Conservation (phyloP, 495 filamentous ascomycete species). For the Penicillium nucicola region DNA sequence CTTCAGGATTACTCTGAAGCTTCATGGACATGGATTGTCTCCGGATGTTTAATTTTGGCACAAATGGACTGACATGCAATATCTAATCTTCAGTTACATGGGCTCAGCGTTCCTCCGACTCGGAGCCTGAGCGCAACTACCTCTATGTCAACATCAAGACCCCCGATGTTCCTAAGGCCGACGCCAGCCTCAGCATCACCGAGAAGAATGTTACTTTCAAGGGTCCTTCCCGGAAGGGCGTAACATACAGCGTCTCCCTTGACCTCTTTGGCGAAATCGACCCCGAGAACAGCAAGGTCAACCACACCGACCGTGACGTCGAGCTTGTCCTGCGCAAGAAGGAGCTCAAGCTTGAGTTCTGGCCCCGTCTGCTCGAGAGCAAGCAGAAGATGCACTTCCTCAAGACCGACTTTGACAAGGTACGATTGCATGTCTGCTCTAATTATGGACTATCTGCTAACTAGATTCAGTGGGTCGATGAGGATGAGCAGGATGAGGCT, state of each 20-base stretch:
- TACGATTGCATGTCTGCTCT: conserved; percentile 27
- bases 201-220: conserved; percentile 74
- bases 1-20: neutral
- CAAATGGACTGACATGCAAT: conserved; percentile 16
- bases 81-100: conserved; percentile 68
- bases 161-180: conserved; percentile 67
- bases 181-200: conserved; percentile 76
- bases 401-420: conserved; percentile 99
- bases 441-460: conserved; percentile 16
- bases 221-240: conserved; percentile 77
- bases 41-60: neutral
- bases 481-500: conserved; percentile 94
- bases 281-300: conserved; percentile 68
- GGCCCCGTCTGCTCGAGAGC: conserved; percentile 91
- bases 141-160: conserved; percentile 88
- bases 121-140: conserved; percentile 82
- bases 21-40: too few relatives aligned
- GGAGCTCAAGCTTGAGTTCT: conserved; percentile 85
- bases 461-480: conserved; percentile 81
- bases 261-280: conserved; percentile 93
- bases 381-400: conserved; percentile 88
- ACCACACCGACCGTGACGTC: conserved; percentile 80
- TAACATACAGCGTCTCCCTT: conserved; percentile 80
- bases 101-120: conserved; percentile 88
- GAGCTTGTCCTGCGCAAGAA: conserved; percentile 95